phyloP scores from a whole-genome alignment of 164 flowering plant species.

The Dillenia turbinata region DNA sequence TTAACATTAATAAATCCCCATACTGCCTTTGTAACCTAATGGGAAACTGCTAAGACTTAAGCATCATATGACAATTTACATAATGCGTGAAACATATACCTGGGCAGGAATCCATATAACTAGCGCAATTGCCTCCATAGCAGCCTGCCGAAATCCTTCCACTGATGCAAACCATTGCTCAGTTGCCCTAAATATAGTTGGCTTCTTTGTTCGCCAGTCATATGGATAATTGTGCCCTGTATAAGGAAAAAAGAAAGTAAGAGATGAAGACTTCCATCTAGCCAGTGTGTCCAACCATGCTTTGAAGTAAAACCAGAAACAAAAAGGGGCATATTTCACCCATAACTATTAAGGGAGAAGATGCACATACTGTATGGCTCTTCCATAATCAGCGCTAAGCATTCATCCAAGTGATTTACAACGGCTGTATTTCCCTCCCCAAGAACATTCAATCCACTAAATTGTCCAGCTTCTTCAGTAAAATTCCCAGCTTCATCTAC shows the following conservation, averaged over 20 bases:
- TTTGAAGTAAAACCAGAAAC: no score
- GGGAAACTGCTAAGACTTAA: no score
- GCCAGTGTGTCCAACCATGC: no score
- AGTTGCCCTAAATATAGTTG: slow-evolving; percentile 98
- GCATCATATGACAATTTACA: no score
- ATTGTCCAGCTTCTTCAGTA: slow-evolving; percentile 89
- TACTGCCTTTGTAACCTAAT: no score
- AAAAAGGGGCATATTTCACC: neutral
- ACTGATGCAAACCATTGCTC: slow-evolving; percentile 99
- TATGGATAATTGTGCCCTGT: slow-evolving; percentile 95
- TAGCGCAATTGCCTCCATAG: slow-evolving; percentile 70
- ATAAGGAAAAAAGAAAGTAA: slow-evolving; percentile 10
- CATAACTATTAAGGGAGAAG: slow-evolving; percentile 1
- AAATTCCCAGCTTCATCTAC: slow-evolving; percentile 94
- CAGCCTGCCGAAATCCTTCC: slow-evolving; percentile 85
- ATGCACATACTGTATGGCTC: slow-evolving; percentile 79
- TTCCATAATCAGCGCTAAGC: slow-evolving; percentile 60
- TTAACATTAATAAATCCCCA: no score
- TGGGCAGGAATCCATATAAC: slow-evolving; percentile 88
- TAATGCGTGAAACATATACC: slow-evolving; percentile 28
- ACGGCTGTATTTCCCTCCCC: slow-evolving; percentile 88
- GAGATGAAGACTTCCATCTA: neutral
- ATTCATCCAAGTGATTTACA: slow-evolving; percentile 65
- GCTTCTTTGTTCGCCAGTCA: slow-evolving; percentile 99
- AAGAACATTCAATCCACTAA: slow-evolving; percentile 89